Base-by-base conservation (phyloP, 2,329 filamentous ascomycete genomes). In the Sporothrix schenckii region DNA sequence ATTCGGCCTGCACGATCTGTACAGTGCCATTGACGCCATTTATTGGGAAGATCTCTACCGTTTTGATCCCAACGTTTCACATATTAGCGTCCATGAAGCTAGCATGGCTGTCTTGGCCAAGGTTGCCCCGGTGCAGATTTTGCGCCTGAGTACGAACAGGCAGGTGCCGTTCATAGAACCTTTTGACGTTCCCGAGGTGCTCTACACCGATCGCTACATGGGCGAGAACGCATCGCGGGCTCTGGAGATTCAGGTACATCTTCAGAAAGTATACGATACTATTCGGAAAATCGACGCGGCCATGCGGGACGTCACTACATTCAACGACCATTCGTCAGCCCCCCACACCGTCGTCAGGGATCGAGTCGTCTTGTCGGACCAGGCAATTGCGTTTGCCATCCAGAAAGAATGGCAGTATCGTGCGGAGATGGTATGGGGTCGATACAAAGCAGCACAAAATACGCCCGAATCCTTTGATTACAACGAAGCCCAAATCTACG, bases 1-100 rank as follows among this genome's bases (percentile, higher is more conserved):
- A 79, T 87, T 94, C 74, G 88, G 96, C 2, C 4, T 69, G 27
- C 81, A 82, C 6, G 79, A 78, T 52, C 74, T 80, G 50, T 80
- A 80, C 73, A 78, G 79, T 69, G 77, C 79, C 27, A 76, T 80
- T 68, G 79, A 80, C 41, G 74, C 76, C 49, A 74, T 80, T 19
- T 77, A 80, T 49, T 78, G 78, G 74, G 67, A 71, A 2, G 71
- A 75, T 10, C 53, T 73, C 14, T 67, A 39, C 0, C 19, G 47
- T 1, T 19, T 34, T 24, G 16, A 21, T 4, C 41, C 21, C 54
- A 67, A 1, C 19, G 44, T 4, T 2, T 27, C 16, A 52, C 6
- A 66, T 10, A 47, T 30, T 5, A 39, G 24, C n/a, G 3, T 30
- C 10, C 50, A 44, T 2, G 54, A 50, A 14, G 11, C 67, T 1